Evolutionary conservation across 2,329 filamentous ascomycete species (phyloP).

Genomic region (Trichoderma sp.): DNA sequence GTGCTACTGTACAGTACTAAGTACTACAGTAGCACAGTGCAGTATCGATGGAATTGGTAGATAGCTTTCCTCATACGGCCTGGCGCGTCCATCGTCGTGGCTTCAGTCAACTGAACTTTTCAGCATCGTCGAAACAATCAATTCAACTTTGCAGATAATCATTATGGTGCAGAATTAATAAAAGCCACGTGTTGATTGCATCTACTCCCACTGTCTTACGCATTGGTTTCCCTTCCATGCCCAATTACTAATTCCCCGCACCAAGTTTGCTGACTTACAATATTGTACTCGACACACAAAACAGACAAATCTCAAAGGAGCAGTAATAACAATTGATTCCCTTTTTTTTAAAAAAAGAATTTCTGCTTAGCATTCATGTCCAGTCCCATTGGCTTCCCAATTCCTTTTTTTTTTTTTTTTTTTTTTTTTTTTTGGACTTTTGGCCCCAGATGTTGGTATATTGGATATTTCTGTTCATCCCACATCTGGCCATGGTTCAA

Average conservation of each 20-base stretch:
- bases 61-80: slow-evolving; percentile 5
- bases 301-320: background rate
- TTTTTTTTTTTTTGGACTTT: background rate
- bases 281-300: background rate
- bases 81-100: background rate
- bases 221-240: background rate
- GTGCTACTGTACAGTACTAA: too few relatives aligned
- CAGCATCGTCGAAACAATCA: background rate
- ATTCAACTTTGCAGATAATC: background rate
- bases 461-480: slow-evolving; percentile 12
- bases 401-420: background rate
- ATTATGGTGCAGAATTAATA: background rate
- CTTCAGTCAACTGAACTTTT: background rate
- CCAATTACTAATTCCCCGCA: background rate
- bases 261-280: background rate
- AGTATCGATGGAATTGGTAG: background rate
- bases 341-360: slow-evolving; percentile 5
- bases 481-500: background rate
- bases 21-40: background rate
- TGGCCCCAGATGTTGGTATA: slow-evolving; percentile 8
- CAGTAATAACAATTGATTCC: slow-evolving; percentile 17
- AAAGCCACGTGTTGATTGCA: background rate
- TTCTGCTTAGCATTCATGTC: background rate
- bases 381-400: background rate
- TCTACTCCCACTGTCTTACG: background rate